Base-by-base conservation (phyloP, 2,329 filamentous ascomycete genomes). In the Ceratocystiopsis minuta region DNA sequence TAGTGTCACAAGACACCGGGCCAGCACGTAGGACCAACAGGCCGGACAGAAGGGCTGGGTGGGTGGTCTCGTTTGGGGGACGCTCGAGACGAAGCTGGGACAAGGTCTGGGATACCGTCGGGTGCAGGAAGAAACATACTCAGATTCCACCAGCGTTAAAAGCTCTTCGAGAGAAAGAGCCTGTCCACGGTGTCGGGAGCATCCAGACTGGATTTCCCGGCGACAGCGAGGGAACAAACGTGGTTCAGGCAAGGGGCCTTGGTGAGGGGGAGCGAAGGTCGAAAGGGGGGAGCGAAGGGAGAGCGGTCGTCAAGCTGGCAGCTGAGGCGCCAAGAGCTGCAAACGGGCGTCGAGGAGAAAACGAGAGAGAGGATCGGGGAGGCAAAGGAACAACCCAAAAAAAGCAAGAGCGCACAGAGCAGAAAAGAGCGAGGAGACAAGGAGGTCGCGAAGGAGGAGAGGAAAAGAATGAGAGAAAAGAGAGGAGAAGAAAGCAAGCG, bases 131-230 rank as follows among this genome's bases (percentile, higher is more conserved):
- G 36, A 16, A 20, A 17, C 12, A 10, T 20, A 46, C 45, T 42
- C 39, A 43, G 34, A 42, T 46, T 40, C 45, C 38, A 38, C 45
- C 38, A 38, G 43, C 37, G 35, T 34, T 31, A 16, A 20, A 42
- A 42, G 45, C 45, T 44, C 45, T 46, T 38, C 40, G 13, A 3
- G 20, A 31, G 24, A 37, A 44, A 46, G 45, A 46, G 45, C 45
- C 36, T 28, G 35, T 38, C 40, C 42, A 40, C 32, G 38, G 38
- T 40, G 28, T 44, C 40, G 34, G 35, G 45, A 18, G 34, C 45
- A 46, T 46, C 34, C 45, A 46, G 45, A 43, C 40, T 28, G 32
- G 37, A 36, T 37, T 42, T 38, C 20, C 16, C 18, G 35, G 34
- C 16, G 34, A 10, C 24, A 10, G 24, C 4, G 24, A 10, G 9